A percentile compares a stretch with the other conserved stretches of the same genome.
Evolutionary conservation across 805 yeast species (phyloP).

Genomic region (Wickerhamomyces queroliae): DNA sequence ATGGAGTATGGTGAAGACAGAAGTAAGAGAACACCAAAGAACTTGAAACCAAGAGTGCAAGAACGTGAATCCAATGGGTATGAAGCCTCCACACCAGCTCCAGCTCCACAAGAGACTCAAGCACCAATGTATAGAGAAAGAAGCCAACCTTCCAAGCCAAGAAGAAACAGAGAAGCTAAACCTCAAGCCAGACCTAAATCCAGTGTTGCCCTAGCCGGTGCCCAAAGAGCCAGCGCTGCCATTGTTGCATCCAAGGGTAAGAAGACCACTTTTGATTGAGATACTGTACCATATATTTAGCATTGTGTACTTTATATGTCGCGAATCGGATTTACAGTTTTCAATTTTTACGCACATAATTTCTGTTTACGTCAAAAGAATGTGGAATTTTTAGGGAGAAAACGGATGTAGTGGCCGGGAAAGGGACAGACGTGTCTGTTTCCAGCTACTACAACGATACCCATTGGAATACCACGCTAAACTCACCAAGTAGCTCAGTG

Average conservation of each 20-base stretch:
- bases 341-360: too few species aligned
- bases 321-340: too few species aligned
- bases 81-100: constrained; percentile 1
- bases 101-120: not conserved
- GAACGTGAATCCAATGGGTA: constrained; percentile 5
- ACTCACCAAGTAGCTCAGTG: too few species aligned
- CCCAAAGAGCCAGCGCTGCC: constrained; percentile 85
- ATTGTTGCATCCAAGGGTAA: constrained; percentile 90
- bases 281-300: too few species aligned
- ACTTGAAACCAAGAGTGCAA: constrained; percentile 19
- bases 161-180: constrained; percentile 10
- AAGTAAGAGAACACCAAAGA: constrained; percentile 50
- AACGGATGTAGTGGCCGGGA: too few species aligned
- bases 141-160: constrained; percentile 10
- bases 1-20: constrained; percentile 95
- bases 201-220: constrained; percentile 81
- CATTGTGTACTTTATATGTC: too few species aligned
- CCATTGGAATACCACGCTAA: too few species aligned
- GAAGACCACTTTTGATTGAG: constrained; percentile 52
- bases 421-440: too few species aligned
- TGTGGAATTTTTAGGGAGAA: too few species aligned
- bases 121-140: constrained; percentile 4
- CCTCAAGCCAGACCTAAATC: constrained; percentile 39
- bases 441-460: too few species aligned
- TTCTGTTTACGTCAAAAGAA: too few species aligned